Evolutionary conservation across 2,329 filamentous ascomycete genomes (phyloP).

Genomic region (Fusarium euwallaceae): DNA sequence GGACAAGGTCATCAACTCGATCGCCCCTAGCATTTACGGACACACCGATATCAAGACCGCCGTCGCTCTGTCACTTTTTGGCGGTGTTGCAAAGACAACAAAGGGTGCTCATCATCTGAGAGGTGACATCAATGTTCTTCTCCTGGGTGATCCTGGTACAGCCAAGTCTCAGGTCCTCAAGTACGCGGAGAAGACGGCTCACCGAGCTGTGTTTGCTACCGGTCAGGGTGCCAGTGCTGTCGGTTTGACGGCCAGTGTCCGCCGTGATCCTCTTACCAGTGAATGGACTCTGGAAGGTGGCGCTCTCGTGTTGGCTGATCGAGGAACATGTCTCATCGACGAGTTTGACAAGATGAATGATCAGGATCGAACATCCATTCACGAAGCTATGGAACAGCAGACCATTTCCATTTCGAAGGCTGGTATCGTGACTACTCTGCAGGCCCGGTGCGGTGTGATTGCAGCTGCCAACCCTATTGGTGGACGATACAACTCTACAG

Average conservation of each 20-base stretch:
- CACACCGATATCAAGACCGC: conserved; percentile 98
- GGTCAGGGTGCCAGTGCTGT: conserved; percentile 97
- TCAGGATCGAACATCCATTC: conserved; percentile 96
- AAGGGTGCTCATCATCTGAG: conserved; percentile 90
- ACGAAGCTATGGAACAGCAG: conserved; percentile 99
- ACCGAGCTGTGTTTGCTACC: conserved; percentile 96
- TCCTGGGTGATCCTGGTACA: conserved; percentile 96
- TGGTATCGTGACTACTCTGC: conserved; percentile 96
- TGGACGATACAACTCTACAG: conserved; percentile 95
- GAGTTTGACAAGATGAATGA: conserved; percentile 99
- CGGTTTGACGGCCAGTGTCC: conserved; percentile 96
- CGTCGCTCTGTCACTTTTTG: conserved; percentile 92
- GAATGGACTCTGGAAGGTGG: conserved; percentile 99
- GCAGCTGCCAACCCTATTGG: conserved; percentile 97
- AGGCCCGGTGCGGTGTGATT: conserved; percentile 95
- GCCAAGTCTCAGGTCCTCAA: conserved; percentile 98
- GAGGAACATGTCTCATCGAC: conserved; percentile 95
- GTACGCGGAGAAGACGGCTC: conserved; percentile 97
- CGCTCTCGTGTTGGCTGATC: conserved; percentile 93
- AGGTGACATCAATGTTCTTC: conserved; percentile 97
- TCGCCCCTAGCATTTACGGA: conserved; percentile 97
- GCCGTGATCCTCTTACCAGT: conserved; percentile 92
- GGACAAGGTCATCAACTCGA: conserved; percentile 92
- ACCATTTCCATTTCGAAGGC: conserved; percentile 99
- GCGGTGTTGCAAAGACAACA: conserved; percentile 92